Evolutionary conservation across 208 protist genomes (phyloP), one percentile per base, ranked within the genome.

Genomic region (Crithidia thermophila): DNA sequence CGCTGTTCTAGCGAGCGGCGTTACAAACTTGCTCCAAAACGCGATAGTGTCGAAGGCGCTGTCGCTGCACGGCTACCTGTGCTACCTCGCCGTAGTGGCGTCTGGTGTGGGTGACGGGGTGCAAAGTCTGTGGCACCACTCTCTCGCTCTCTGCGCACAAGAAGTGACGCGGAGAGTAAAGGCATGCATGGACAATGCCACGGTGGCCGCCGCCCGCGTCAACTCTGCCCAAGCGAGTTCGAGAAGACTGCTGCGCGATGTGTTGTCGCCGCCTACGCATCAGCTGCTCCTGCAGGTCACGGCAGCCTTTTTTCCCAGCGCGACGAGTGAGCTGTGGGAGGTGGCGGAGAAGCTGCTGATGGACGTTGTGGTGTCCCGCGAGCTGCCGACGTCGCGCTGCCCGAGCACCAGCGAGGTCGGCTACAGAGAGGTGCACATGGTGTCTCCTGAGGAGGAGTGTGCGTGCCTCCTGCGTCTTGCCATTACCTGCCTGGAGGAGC

Each of bases 401-500:
- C n/a, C n/a, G n/a, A n/a, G n/a, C n/a, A n/a, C n/a, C n/a, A n/a
- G n/a, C n/a, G n/a, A n/a, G n/a, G n/a, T n/a, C n/a, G n/a, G n/a
- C n/a, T n/a, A n/a, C n/a, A n/a, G n/a, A n/a, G n/a, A n/a, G n/a
- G n/a, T n/a, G n/a, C n/a, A n/a, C n/a, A n/a, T n/a, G n/a, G n/a
- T n/a, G n/a, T n/a, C n/a, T n/a, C n/a, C 40, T 5, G 51, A 58
- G 25, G 46, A 60, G 40, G 60, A 63, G 37, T 60, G 51, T 31
- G 53, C 43, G 14, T 62, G 46, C 43, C 61, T 77, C 40, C 65
- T 77, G 0, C 39, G 33, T 9, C 62, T 77, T 34, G 59, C 72
- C 2, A 50, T 65, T 2, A 11, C 43, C 1, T 46, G 62, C 1
- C 28, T 71, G n/a, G n/a, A n/a, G 39, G 16, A 10, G 13, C 16